Conservation (phyloP, 2,329 filamentous ascomycete species). For the Triangularia verruculosa region DNA sequence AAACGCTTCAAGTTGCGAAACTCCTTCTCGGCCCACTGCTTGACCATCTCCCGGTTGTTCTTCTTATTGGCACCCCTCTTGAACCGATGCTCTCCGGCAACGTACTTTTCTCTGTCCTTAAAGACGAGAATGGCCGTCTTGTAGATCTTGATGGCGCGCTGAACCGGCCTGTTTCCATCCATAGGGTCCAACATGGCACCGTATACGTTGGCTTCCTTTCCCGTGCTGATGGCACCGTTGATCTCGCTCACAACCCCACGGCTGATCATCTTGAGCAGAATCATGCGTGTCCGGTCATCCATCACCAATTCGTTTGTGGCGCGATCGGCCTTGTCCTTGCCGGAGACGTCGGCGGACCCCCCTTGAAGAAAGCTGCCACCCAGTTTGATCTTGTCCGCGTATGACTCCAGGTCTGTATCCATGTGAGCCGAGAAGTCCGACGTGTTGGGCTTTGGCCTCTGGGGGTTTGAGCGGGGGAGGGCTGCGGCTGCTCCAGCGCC, state of each 20-base stretch:
- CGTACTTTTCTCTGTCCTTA: conserved; percentile 96
- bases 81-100: conserved; percentile 91
- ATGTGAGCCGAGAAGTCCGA: conserved; percentile 81
- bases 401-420: conserved; percentile 75
- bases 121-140: conserved; percentile 97
- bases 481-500: conserved; percentile 39
- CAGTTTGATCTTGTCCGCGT: conserved; percentile 81
- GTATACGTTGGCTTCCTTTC: conserved; percentile 98
- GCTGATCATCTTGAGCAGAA: conserved; percentile 94
- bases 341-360: conserved; percentile 54
- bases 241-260: conserved; percentile 84
- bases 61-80: conserved; percentile 88
- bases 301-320: conserved; percentile 94
- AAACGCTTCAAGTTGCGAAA: conserved; percentile 89
- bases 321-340: conserved; percentile 86
- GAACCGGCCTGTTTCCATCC: conserved; percentile 53
- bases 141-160: conserved; percentile 96
- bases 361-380: conserved; percentile 43
- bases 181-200: conserved; percentile 69
- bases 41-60: conserved; percentile 95
- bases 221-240: conserved; percentile 91
- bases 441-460: conserved; percentile 77
- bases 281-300: conserved; percentile 91
- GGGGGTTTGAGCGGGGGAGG: conserved; percentile 70
- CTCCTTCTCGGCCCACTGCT: conserved; percentile 98